Evolutionary conservation across 805 yeast genomes (phyloP).

Genomic region (Monosporozyma servazzii): DNA sequence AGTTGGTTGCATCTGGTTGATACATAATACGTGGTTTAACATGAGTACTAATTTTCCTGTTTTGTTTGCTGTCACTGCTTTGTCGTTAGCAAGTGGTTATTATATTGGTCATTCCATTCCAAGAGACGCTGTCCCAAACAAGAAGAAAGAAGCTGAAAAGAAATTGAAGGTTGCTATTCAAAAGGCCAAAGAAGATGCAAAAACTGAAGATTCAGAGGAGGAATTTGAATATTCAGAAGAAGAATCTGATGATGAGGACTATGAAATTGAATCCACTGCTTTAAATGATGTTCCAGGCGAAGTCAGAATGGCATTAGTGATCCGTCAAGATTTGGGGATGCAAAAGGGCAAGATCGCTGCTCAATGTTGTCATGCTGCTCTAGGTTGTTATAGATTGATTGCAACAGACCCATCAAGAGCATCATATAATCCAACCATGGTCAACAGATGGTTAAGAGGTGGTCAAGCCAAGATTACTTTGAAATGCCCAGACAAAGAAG

Average conservation of each 20-base stretch:
- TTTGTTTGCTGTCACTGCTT: slow-evolving; percentile 20
- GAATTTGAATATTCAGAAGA: slow-evolving; percentile 28
- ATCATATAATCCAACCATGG: slow-evolving; percentile 50
- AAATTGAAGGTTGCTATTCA: slow-evolving; percentile 11
- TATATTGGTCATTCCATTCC: slow-evolving; percentile 21
- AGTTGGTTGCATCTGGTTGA: background rate
- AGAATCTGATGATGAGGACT: slow-evolving; percentile 43
- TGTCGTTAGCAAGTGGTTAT: slow-evolving; percentile 25
- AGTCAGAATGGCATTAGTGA: slow-evolving; percentile 77
- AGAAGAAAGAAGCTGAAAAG: slow-evolving; percentile 4
- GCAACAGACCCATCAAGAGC: slow-evolving; percentile 39
- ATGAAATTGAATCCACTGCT: slow-evolving; percentile 50
- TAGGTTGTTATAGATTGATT: slow-evolving; percentile 73
- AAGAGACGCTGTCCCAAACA: background rate
- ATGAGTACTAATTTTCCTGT: slow-evolving; percentile 11
- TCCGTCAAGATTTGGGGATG: slow-evolving; percentile 85
- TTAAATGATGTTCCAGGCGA: slow-evolving; percentile 68
- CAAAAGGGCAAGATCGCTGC: slow-evolving; percentile 95
- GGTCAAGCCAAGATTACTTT: slow-evolving; percentile 95
- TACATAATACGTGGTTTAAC: background rate
- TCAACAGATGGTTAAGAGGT: slow-evolving; percentile 64
- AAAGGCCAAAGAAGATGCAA: slow-evolving; percentile 10
- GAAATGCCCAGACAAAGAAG: slow-evolving; percentile 58
- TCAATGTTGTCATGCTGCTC: slow-evolving; percentile 96
- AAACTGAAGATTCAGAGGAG: slow-evolving; percentile 18